Evolutionary conservation across 225 moss, liverwort and hornwort species (phyloP), one percentile per base, ranked within the genome.

Genomic region (Asterella californica): DNA sequence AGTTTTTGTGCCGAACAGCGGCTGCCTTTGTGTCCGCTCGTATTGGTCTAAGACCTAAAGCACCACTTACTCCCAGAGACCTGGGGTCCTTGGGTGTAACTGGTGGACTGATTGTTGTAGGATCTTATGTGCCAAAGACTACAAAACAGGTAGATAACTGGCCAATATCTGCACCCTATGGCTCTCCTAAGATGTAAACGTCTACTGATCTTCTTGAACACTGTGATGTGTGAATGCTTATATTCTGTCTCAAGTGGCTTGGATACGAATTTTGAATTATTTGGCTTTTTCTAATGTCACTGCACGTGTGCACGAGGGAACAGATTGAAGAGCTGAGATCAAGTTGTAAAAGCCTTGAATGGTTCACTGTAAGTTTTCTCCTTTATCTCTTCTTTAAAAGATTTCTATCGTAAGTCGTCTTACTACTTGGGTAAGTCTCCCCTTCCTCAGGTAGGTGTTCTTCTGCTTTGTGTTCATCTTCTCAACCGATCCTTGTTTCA

Each of bases 21-120:
- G 96, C 96, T 79, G 89, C 91, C 70, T 96, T 96, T 84, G 96
- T 96, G 36, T 96, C 96, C 50, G 96, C 96, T 27, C 90, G 94
- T 68, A 91, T 91, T 53, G 96, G 96, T 14, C 88, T 92, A 57
- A 89, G 85, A 82, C 90, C 91, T 37, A 83, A 83, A 79, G 52
- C 83, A 76, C 84, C 89, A 45, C 83, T 90, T 79, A 88, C 74
- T 81, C 94, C 96, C 64, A 66, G 81, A 50, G 94, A 94, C 65
- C 79, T 96, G 72, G 94, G 86, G 70, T 85, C 86, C 66, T 83
- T 87, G 76, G 85, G 87, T 24, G 77, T 84, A 55, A 90, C 86
- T 54, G 96, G 96, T 38, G 96, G 96, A 45, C 86, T 96, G 61
- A 88, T 94, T 72, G 89, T 96, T 53, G 92, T 94, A 61, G 94